Base-by-base conservation (phyloP, 495 filamentous ascomycete genomes). In the Xeromyces bisporus region DNA sequence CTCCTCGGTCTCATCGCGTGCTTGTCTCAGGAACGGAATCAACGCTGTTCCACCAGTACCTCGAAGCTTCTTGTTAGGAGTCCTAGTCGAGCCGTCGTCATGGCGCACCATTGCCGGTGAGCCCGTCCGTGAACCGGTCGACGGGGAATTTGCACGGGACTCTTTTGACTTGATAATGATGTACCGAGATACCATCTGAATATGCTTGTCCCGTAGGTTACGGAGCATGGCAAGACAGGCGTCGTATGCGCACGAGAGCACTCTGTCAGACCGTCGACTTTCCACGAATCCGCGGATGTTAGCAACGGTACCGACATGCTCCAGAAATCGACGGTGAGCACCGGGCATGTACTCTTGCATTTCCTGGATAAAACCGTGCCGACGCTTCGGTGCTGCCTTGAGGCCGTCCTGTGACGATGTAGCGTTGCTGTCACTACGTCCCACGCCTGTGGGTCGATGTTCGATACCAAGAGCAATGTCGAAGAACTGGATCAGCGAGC, bases 291-390 rank as follows among this genome's bases (percentile, higher is more conserved):
- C 69, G 5, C 80, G 78, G 39, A 99, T 81, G 44, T 99, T 96
- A 31, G 87, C 75, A 7, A 93, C 80, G 1, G 57, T 58, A 26
- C 70, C 67, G 13, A 93, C 73, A 31, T 87, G 75, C 32, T 80
- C 65, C 0, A 97, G 62, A 56, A 97, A 97, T 11, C 78, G 76
- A 1, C 83, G 77, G 44, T 97, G 89, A 0, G 80, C 69, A 1
- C 84, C 84, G 3, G 89, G 89, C 89, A 97, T 97, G 58, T 97
- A 97, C 2, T 61, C 67, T 29, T 85, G 80, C 89, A 97, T 97
- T 34, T 94, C 89, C 42, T 78, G 72, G 47, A 96, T 83, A 64
- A 97, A 97, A 40, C 83, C 85, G 56, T 94, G 73, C 15, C 71
- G 69, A 9, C 76, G 66, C 6, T 66, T 64, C 9, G 67, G 59